Percentiles rank a stretch among this genome's conserved stretches.
Evolutionary conservation across 176 grass and related monocot species (phyloP).

Genomic region (sorghum (Sorghum bicolor)): DNA sequence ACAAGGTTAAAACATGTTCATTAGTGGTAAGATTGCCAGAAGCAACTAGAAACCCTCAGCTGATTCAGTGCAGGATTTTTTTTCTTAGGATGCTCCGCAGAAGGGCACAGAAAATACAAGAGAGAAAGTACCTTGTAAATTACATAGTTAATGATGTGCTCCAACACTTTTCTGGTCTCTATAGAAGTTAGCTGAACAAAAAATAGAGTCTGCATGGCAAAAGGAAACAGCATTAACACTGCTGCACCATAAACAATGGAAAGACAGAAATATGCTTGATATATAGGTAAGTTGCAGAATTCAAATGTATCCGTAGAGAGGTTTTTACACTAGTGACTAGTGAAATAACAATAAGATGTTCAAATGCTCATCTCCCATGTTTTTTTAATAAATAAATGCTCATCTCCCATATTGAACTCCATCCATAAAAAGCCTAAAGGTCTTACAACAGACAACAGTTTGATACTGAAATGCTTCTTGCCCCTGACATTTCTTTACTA

Average conservation of each 20-base stretch:
- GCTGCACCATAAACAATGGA: not conserved
- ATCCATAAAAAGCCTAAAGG: not conserved
- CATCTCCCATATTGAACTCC: not conserved
- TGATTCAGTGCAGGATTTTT: constrained; percentile 14
- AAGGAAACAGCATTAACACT: constrained; percentile 7
- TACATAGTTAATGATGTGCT: constrained; percentile 55
- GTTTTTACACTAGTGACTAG: not conserved
- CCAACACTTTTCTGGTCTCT: constrained; percentile 62
- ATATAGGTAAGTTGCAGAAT: constrained; percentile 4
- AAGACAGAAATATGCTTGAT: constrained; percentile 5
- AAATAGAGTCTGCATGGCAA: constrained; percentile 49
- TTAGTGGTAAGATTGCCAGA: not conserved
- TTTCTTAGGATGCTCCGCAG: not conserved
- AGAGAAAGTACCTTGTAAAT: constrained; percentile 48
- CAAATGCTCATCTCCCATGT: not conserved
- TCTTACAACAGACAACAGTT: not conserved
- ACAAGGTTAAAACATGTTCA: constrained; percentile 6
- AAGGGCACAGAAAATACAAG: not conserved
- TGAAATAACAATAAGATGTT: constrained; percentile 3
- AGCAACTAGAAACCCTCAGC: not conserved
- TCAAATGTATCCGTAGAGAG: not conserved
- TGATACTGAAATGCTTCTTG: not conserved
- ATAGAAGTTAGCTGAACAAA: constrained; percentile 52
- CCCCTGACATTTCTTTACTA: not conserved
- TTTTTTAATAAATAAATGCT: too few species aligned